Evolutionary conservation across 2,329 filamentous ascomycete species (phyloP).

Genomic region (Stachybotrys chlorohalonatus): DNA sequence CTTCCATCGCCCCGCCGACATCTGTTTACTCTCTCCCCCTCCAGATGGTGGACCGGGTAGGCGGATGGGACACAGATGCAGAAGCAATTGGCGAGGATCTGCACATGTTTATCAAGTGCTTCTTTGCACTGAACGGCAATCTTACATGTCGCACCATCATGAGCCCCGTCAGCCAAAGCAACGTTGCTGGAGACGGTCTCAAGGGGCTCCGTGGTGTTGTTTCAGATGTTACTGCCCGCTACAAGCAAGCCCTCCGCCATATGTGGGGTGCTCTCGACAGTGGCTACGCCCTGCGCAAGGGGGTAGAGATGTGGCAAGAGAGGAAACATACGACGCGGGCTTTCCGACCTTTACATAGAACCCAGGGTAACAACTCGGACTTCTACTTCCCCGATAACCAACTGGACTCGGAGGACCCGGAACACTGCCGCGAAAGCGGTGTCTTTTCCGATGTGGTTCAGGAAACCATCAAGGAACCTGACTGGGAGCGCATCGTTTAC

Average conservation of each 20-base stretch:
- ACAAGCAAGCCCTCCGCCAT: conserved; percentile 63
- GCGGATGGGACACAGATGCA: conserved; percentile 62
- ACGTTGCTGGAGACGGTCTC: conserved; percentile 52
- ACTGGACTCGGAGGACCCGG: conserved; percentile 25
- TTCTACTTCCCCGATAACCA: conserved; percentile 39
- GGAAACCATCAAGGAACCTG: conserved; percentile 38
- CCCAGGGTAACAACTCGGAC: conserved; percentile 33
- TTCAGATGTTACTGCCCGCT: conserved; percentile 54
- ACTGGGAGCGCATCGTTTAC: conserved; percentile 47
- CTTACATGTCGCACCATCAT: conserved; percentile 54
- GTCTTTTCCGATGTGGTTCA: conserved; percentile 47
- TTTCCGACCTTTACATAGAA: conserved; percentile 46
- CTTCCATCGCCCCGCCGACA: conserved; percentile 58
- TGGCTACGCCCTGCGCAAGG: conserved; percentile 53
- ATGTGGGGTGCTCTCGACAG: conserved; percentile 70
- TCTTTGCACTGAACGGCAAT: conserved; percentile 64
- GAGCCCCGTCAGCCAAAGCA: conserved; percentile 64
- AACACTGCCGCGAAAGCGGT: conserved; percentile 35
- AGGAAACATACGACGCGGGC: conserved; percentile 45
- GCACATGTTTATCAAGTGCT: conserved; percentile 73
- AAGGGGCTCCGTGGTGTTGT: conserved; percentile 45
- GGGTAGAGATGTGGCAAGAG: conserved; percentile 47
- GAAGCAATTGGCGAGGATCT: conserved; percentile 69
- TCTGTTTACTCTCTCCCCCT: conserved; percentile 66
- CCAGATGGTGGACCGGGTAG: conserved; percentile 56